A percentile compares a stretch with the other conserved stretches of the same genome.
phyloP scores from a whole-genome alignment of 1,284 basidiomycete genomes.

The Ustilago tritici region DNA sequence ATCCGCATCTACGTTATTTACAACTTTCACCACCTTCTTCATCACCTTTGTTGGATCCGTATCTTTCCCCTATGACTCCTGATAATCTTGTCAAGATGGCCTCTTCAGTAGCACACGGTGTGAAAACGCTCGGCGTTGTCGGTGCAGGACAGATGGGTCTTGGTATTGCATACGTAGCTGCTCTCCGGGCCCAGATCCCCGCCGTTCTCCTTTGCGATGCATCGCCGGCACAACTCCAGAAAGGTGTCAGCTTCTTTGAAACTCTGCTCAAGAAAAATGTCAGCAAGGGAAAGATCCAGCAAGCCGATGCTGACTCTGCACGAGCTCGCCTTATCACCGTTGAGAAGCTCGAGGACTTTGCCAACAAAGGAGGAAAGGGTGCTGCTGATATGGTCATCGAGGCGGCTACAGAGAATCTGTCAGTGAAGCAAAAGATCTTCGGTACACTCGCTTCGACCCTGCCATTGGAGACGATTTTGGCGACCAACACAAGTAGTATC shows the following conservation, averaged over 20 bases:
- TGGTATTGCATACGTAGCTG: constrained; percentile 87
- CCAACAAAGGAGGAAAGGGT: constrained; percentile 70
- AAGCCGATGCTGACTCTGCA: constrained; percentile 80
- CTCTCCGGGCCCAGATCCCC: constrained; percentile 68
- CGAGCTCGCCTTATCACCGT: constrained; percentile 66
- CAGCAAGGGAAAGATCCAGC: constrained; percentile 80
- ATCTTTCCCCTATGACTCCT: background rate
- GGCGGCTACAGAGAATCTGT: constrained; percentile 88
- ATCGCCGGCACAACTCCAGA: constrained; percentile 75
- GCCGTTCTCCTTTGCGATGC: constrained; percentile 54
- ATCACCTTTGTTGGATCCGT: background rate
- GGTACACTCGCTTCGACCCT: constrained; percentile 78
- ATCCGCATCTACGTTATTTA: background rate
- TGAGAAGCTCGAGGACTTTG: constrained; percentile 47
- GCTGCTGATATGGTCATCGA: constrained; percentile 92
- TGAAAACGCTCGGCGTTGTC: constrained; percentile 60
- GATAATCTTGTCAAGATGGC: background rate
- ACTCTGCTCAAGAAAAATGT: constrained; percentile 86
- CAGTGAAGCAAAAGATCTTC: constrained; percentile 85
- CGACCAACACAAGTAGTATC: constrained; percentile 93
- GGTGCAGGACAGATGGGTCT: constrained; percentile 68
- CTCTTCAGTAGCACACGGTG: constrained; percentile 48
- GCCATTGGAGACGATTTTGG: constrained; percentile 82
- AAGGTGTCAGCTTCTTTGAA: constrained; percentile 79
- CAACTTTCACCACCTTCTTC: background rate